A percentile compares a stretch with the other conserved stretches of the same genome.
Conservation (phyloP, 345 rosid species). For the Crucihimalaya himalaica region DNA sequence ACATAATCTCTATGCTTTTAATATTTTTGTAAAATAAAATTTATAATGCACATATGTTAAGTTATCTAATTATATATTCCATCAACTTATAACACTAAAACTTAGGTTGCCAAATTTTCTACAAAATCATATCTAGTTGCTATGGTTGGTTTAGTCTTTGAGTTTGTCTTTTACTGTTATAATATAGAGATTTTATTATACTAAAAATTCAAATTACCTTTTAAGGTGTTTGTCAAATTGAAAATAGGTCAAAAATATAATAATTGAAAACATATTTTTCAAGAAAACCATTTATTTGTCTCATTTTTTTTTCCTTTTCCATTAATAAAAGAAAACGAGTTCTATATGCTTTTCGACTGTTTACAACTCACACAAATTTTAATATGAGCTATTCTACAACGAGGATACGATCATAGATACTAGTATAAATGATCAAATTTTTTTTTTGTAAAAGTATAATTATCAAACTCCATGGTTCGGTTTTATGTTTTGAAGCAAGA, state of each 20-base stretch:
- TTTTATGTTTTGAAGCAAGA: background rate
- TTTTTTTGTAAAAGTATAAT: too few relatives aligned
- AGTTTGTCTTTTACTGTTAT: background rate
- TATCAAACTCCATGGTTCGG: background rate
- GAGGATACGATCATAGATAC: too few relatives aligned
- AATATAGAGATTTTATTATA: background rate
- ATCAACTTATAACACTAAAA: background rate
- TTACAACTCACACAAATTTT: too few relatives aligned
- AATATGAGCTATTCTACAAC: too few relatives aligned
- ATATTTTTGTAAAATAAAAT: background rate
- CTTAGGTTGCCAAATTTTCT: background rate
- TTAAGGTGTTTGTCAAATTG: background rate
- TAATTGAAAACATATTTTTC: background rate
- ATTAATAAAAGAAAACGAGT: too few relatives aligned
- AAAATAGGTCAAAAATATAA: background rate
- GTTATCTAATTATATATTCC: background rate
- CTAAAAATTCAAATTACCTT: background rate
- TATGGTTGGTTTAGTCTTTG: background rate
- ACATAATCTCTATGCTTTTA: background rate
- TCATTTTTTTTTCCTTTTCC: background rate
- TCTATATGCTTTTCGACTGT: too few relatives aligned
- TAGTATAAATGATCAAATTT: too few relatives aligned
- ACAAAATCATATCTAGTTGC: background rate
- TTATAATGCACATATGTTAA: background rate
- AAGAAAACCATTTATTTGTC: background rate